These are phyloP conservation scores for Lipomyces lipofer DNA, from an alignment of 805 yeast species.

Conservation along the genomic window DNA sequence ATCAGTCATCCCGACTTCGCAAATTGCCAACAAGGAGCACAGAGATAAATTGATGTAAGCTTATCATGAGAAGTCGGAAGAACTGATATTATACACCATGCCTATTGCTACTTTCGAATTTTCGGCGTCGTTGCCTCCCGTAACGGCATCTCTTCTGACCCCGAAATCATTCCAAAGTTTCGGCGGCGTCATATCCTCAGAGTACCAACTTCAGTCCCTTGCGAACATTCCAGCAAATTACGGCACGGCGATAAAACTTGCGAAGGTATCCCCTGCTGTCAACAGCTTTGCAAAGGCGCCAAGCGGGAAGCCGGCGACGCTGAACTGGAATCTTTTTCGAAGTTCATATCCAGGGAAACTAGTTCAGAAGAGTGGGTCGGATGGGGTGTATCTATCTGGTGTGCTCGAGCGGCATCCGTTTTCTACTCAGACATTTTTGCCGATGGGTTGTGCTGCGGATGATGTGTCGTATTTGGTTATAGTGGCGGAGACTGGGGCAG, in stretches of 20 bases:
- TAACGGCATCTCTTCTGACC: slow-evolving; percentile 60
- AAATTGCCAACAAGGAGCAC: too few relatives aligned
- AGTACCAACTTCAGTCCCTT: slow-evolving; percentile 60
- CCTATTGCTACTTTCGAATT: slow-evolving; percentile 27
- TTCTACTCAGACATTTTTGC: slow-evolving; percentile 86
- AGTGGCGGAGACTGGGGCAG: slow-evolving; percentile 59
- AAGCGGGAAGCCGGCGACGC: slow-evolving; percentile 51
- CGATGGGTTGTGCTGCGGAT: slow-evolving; percentile 66
- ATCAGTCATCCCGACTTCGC: too few relatives aligned
- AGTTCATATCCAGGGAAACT: slow-evolving; percentile 75
- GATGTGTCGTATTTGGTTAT: slow-evolving; percentile 71
- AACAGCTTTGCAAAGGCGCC: slow-evolving; percentile 54
- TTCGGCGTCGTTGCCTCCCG: slow-evolving; percentile 11
- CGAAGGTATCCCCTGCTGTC: slow-evolving; percentile 66
- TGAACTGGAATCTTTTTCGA: slow-evolving; percentile 82
- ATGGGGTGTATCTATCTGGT: slow-evolving; percentile 49
- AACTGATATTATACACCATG: too few relatives aligned
- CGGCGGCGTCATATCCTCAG: slow-evolving; percentile 79
- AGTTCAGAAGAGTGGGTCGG: slow-evolving; percentile 36
- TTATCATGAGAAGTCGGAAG: too few relatives aligned
- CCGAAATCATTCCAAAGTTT: slow-evolving; percentile 65
- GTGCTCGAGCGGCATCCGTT: slow-evolving; percentile 90
- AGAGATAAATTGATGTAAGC: too few relatives aligned
- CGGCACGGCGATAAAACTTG: slow-evolving; percentile 86
- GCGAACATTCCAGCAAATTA: slow-evolving; percentile 68